These are phyloP conservation scores for Cordyceps cateniannulata DNA, from an alignment of 2,329 filamentous ascomycete genomes.

Conservation along the genomic window DNA sequence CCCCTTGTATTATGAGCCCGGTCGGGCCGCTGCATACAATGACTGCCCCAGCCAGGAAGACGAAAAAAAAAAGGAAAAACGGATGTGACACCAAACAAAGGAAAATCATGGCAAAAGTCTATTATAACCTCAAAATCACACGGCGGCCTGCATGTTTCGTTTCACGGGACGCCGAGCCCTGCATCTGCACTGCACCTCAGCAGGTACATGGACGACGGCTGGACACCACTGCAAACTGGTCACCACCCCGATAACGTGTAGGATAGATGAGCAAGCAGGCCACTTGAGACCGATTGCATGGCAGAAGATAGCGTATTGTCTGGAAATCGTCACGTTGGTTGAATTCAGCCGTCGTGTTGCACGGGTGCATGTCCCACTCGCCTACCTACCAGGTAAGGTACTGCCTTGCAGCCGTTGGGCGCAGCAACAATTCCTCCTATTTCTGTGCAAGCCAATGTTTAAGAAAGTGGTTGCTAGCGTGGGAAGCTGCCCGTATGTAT, in stretches of 20 bases:
- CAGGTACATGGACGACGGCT: not conserved
- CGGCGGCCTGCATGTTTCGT: not conserved
- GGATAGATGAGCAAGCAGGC: not conserved
- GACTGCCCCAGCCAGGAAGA: not conserved
- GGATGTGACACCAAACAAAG: not conserved
- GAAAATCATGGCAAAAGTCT: not conserved
- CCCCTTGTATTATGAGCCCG: not conserved
- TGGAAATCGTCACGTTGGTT: not conserved
- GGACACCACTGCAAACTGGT: not conserved
- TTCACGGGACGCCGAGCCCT: not conserved
- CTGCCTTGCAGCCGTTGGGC: not conserved
- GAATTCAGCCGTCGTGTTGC: not conserved
- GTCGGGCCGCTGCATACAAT: not conserved
- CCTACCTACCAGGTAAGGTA: no score
- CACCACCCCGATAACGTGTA: not conserved
- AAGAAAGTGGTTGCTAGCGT: no score
- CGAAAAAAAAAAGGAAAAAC: not conserved
- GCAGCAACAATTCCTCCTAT: no score
- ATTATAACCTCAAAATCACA: not conserved
- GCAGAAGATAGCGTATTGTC: not conserved
- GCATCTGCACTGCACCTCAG: not conserved
- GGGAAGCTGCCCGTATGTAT: no score
- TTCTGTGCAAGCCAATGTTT: no score
- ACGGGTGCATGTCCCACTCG: not conserved
- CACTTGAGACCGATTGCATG: not conserved